Base-by-base conservation (phyloP, 805 yeast genomes). In the Saturnispora ahearnii region DNA sequence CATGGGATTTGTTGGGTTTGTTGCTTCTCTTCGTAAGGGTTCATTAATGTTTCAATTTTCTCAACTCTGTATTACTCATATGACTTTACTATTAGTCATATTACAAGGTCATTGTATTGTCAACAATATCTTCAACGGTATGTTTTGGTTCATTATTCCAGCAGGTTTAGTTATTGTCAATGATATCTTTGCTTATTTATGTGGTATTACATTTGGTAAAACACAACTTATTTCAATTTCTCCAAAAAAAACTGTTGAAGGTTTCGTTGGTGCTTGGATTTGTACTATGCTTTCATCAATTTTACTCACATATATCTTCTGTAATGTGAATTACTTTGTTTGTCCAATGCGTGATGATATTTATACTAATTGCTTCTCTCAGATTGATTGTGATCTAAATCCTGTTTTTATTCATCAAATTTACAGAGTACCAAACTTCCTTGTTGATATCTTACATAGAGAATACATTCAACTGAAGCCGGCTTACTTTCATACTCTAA, bases 171-270 rank as follows among this genome's bases (percentile, higher is more conserved):
- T 93, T 45, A 87, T 93, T 57, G 85, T 87, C 50, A 93, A 93
- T 65, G 99, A 93, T 64, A 89, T 91, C 48, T 90, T 88, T 74
- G 99, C 99, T 26, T 93, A 93, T 64, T 73, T 93, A 45, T 93
- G 98, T 70, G 99, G 99, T 43, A 93, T 93, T 57, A 87, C 98
- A 2, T 88, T 93, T 69, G 99, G 99, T 49, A 79, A 76, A 55
- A 91, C 97, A 36, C 96, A 87, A 62, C 78, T 93, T 60, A 87
- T 93, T 58, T 88, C 85, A 46, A 88, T 93, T 55, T 87, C 96
- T 11, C 99, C 99, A 51, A 93, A 93, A 68, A 93, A 93, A 70
- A 93, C 99, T 3, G 89, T 91, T 34, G 99, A 93, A 70, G 99
- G 99, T 3, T 93, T 93, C 61, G 70, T 91, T 45, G 99, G 99